Evolutionary conservation across 2,329 filamentous ascomycete genomes (phyloP).

Genomic region (Sclerotinia spermophila): DNA sequence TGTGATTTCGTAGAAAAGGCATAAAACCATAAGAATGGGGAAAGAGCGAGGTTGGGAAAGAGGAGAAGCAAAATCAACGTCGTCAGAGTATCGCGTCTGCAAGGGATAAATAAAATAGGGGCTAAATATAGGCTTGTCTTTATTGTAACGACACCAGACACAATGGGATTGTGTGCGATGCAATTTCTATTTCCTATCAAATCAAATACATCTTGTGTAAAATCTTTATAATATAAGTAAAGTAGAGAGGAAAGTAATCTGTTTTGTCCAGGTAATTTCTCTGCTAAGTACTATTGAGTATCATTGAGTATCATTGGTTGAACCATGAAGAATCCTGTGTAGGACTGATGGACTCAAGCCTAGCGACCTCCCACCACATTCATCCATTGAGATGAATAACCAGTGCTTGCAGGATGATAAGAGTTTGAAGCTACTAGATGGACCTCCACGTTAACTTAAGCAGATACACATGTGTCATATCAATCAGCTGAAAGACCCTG

Average conservation of each 20-base stretch:
- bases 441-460: background rate
- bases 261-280: background rate
- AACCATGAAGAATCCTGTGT: background rate
- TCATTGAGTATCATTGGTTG: background rate
- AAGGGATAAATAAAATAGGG: conserved; percentile 6
- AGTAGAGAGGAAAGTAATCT: background rate
- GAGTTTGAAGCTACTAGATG: background rate
- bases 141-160: background rate
- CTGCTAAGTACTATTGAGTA: background rate
- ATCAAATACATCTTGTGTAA: background rate
- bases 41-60: background rate
- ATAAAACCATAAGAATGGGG: background rate
- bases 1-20: background rate
- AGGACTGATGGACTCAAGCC: background rate
- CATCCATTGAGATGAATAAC: too few relatives aligned
- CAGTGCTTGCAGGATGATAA: too few relatives aligned
- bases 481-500: background rate
- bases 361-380: background rate
- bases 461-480: too few relatives aligned
- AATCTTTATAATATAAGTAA: background rate
- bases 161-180: background rate
- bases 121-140: conserved; percentile 1
- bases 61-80: background rate
- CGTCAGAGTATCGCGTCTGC: conserved; percentile 2
- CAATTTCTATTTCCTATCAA: background rate